Percentiles rank a stretch among this genome's conserved stretches.
Conservation (phyloP, 2,329 filamentous ascomycete genomes). For the Trichoderma hamatum region DNA sequence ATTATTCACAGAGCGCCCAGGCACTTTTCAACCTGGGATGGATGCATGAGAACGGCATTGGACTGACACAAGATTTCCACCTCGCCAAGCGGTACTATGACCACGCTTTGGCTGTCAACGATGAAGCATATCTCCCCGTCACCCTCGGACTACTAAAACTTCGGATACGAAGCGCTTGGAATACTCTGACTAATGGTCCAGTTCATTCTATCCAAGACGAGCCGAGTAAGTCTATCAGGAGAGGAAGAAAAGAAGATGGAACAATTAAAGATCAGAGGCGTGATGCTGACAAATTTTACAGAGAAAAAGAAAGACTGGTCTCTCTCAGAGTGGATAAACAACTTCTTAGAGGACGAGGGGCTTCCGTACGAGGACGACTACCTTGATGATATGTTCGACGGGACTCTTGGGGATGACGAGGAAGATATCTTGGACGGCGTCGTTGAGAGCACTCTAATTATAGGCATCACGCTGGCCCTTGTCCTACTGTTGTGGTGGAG, state of each 20-base stretch:
- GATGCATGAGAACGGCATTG: conserved; percentile 98
- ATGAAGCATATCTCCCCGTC: conserved; percentile 91
- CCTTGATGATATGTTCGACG: conserved; percentile 56
- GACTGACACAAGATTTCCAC: conserved; percentile 92
- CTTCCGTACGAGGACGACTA: conserved; percentile 67
- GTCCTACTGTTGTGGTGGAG: conserved; percentile 81
- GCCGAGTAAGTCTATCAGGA: conserved; percentile 61
- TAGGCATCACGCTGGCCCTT: conserved; percentile 74
- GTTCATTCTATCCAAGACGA: conserved; percentile 93
- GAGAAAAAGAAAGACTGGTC: conserved; percentile 74
- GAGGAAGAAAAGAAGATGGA: neutral
- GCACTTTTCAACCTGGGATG: conserved; percentile 96
- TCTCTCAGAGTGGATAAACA: conserved; percentile 80
- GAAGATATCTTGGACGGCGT: conserved; percentile 74
- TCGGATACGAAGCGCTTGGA: conserved; percentile 87
- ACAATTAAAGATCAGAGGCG: neutral
- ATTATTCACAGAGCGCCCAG: conserved; percentile 89
- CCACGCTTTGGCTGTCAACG: conserved; percentile 84
- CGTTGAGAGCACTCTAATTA: conserved; percentile 81
- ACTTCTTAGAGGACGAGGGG: conserved; percentile 75
- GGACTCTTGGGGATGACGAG: conserved; percentile 59
- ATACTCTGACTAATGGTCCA: conserved; percentile 84
- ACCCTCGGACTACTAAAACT: conserved; percentile 86
- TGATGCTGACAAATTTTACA: conserved; percentile 39
- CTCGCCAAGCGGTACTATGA: conserved; percentile 97